Evolutionary conservation across 805 yeast genomes (phyloP).

Genomic region (Kuraishia borneana): DNA sequence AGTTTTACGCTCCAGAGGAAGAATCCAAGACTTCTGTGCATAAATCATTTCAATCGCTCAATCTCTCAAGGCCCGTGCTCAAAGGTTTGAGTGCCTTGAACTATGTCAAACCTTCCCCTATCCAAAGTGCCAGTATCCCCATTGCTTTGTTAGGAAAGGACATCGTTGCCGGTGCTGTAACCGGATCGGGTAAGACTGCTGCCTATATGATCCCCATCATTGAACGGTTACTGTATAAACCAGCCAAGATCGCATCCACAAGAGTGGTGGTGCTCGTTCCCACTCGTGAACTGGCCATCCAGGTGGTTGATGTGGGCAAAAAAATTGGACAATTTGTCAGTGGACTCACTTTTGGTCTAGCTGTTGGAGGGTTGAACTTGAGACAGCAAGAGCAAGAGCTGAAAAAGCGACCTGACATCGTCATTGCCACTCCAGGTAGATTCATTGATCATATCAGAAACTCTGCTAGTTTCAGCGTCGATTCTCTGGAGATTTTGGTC

Average conservation of each 20-base stretch:
- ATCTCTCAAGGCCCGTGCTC: constrained; percentile 81
- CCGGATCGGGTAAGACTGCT: constrained; percentile 99
- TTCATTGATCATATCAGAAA: constrained; percentile 94
- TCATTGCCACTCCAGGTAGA: constrained; percentile 98
- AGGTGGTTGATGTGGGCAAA: constrained; percentile 87
- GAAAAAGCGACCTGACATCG: constrained; percentile 88
- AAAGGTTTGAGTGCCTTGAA: constrained; percentile 76
- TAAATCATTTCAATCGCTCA: constrained; percentile 61
- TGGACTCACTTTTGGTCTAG: constrained; percentile 79
- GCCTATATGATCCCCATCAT: constrained; percentile 95
- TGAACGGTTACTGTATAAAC: constrained; percentile 84
- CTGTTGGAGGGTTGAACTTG: constrained; percentile 95
- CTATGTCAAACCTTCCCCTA: constrained; percentile 83
- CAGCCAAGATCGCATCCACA: constrained; percentile 76
- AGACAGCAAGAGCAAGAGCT: constrained; percentile 94
- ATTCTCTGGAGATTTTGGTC: constrained; percentile 82
- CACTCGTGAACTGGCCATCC: constrained; percentile 96
- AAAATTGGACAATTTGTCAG: constrained; percentile 69
- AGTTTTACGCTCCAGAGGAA: constrained; percentile 56
- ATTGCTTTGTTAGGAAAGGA: constrained; percentile 90
- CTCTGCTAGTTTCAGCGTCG: constrained; percentile 87
- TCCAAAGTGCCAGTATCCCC: constrained; percentile 90
- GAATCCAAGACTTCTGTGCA: constrained; percentile 40
- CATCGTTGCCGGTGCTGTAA: constrained; percentile 97
- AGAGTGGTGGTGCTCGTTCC: constrained; percentile 89